Base-by-base conservation (phyloP, 2,329 filamentous ascomycete genomes). In the Venturia effusa region DNA sequence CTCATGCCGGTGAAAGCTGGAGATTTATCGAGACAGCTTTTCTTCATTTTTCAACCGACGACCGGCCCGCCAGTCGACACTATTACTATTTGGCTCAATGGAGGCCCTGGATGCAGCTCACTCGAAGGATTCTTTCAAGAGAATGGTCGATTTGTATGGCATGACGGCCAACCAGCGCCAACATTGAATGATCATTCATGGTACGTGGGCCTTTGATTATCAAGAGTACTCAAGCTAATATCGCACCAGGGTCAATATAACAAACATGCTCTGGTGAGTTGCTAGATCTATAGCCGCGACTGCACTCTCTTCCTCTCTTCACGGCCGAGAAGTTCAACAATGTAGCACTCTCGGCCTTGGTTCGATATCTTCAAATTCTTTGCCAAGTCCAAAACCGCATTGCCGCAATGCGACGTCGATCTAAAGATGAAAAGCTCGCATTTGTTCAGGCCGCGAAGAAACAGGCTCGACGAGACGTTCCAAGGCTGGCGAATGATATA, bases 31-130 rank as follows among this genome's bases (percentile, higher is more conserved):
- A 34, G 55, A 22, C 24, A 59, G 34, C 32, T 67, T 17, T 67
- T 67, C 39, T 67, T 67, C 62, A 54, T 69, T 15, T 70, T 66
- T 60, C 65, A 68, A 41, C 68, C 68, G 51, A 68, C 64, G 7
- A 66, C 66, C 19, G 67, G 67, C 8, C 39, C 57, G 4, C 65
- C 68, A 30, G 67, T 68, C n/a, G 65, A 70, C 17, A 67, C 66
- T 24, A 61, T 67, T 30, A 67, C 65, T 13, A 63, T 67, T 24
- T 67, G 63, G 62, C 27, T 70, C 34, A 70, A 69, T 62, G 68
- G 68, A 22, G 68, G 68, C 5, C 68, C 68, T 43, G 68, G 68
- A 63, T 65, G 64, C 22, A 60, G 51, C 37, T 64, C 61, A 10
- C 40, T 65, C 1, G 65, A 65, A 40, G 63, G 45, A 22, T 66